These are phyloP conservation scores for Penicillium ochrochloron DNA, from an alignment of 495 filamentous ascomycete species.

Conservation along the genomic window DNA sequence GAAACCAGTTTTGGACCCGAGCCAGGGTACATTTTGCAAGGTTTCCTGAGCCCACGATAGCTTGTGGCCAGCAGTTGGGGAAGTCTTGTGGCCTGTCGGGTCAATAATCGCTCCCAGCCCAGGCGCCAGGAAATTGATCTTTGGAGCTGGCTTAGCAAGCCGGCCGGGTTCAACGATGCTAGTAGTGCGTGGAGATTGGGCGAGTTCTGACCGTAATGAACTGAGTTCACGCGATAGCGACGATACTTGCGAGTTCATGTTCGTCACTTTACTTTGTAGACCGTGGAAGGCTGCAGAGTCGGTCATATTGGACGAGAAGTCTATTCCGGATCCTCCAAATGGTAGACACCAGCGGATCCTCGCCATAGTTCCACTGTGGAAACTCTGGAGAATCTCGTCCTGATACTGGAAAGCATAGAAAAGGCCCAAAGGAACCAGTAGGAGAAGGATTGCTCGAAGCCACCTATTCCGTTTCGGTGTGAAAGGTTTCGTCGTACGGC, in stretches of 20 bases:
- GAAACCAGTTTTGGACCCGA: conserved; percentile 2
- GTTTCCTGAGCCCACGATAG: neutral
- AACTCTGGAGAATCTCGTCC: neutral
- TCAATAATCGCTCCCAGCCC: conserved; percentile 44
- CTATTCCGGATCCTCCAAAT: conserved; percentile 7
- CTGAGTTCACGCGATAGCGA: conserved; percentile 43
- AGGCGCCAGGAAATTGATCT: conserved; percentile 45
- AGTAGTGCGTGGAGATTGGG: conserved; percentile 27
- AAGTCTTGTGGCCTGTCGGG: conserved; percentile 33
- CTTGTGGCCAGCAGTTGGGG: conserved; percentile 32
- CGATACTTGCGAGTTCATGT: conserved; percentile 40
- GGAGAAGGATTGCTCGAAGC: conserved; percentile 1
- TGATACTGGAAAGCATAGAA: conserved; percentile 6
- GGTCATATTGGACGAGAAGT: conserved; percentile 28
- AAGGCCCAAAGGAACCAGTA: conserved; percentile 25
- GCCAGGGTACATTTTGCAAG: neutral
- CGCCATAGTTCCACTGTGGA: conserved; percentile 11
- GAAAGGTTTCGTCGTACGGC: neutral
- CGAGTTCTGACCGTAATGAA: conserved; percentile 30
- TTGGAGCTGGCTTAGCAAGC: conserved; percentile 20
- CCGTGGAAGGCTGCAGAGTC: conserved; percentile 31
- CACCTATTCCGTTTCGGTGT: neutral
- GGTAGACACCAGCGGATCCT: conserved; percentile 21
- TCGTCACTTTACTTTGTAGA: conserved; percentile 38
- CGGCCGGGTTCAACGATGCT: conserved; percentile 13